Conservation (phyloP, 805 yeast species). For the Candida manassasensis region DNA sequence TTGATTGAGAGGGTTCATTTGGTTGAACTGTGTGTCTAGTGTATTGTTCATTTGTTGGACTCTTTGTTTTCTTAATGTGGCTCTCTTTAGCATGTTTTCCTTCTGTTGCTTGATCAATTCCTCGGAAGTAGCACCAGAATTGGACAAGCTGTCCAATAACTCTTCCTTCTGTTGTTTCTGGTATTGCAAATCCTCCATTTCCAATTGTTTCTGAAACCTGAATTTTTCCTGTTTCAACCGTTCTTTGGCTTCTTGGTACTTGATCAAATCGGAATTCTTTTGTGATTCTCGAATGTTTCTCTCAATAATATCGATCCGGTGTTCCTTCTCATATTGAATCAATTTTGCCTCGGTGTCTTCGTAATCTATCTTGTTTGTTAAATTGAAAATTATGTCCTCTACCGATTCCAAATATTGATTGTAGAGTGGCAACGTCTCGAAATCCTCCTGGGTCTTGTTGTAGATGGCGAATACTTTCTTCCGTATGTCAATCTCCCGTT, state of each 20-base stretch:
- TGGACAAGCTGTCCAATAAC: constrained; percentile 34
- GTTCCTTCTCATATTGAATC: constrained; percentile 64
- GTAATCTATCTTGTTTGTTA: constrained; percentile 64
- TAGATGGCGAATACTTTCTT: constrained; percentile 70
- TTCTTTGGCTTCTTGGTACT: constrained; percentile 52
- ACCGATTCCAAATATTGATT: constrained; percentile 79
- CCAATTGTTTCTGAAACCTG: constrained; percentile 60
- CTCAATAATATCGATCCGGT: constrained; percentile 69
- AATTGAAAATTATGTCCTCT: constrained; percentile 74
- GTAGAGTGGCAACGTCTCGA: constrained; percentile 52
- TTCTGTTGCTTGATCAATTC: constrained; percentile 38
- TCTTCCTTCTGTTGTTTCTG: constrained; percentile 39
- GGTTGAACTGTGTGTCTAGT: constrained; percentile 35
- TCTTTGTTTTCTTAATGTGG: constrained; percentile 60
- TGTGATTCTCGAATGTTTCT: constrained; percentile 67
- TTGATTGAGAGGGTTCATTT: constrained; percentile 23
- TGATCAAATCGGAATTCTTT: constrained; percentile 59
- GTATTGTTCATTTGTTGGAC: constrained; percentile 58
- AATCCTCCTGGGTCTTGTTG: constrained; percentile 77
- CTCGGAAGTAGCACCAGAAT: constrained; percentile 29
- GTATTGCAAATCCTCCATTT: constrained; percentile 36
- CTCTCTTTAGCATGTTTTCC: constrained; percentile 47
- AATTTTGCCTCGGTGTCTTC: constrained; percentile 65
- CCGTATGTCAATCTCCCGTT: constrained; percentile 87
- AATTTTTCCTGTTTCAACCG: constrained; percentile 61